These are phyloP conservation scores for Massarina eburnea DNA, from an alignment of 2,329 filamentous ascomycete genomes.

Conservation along the genomic window DNA sequence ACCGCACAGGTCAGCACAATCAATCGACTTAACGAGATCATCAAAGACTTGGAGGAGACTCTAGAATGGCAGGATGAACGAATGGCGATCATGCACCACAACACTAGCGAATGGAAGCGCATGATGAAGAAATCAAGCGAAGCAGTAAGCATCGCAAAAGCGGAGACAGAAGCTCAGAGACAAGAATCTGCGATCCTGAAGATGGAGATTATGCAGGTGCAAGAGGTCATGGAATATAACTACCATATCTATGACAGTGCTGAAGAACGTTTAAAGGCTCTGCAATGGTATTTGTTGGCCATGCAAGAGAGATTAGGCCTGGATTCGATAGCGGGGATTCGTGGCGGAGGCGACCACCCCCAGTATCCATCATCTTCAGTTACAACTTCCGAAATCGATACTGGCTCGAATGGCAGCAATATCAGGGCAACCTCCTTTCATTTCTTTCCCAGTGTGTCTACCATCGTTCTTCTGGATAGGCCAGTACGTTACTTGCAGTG, in stretches of 20 bases:
- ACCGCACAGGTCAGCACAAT: slow-evolving; percentile 1
- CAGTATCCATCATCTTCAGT: not conserved
- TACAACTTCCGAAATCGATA: not conserved
- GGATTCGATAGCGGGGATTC: not conserved
- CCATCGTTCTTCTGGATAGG: slow-evolving; percentile 8
- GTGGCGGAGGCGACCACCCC: slow-evolving; percentile 3
- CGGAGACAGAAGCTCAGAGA: not conserved
- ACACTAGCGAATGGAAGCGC: slow-evolving; percentile 1
- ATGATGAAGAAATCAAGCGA: slow-evolving; percentile 1
- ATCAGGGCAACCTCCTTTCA: slow-evolving; percentile 7
- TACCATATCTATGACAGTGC: not conserved
- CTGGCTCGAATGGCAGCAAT: not conserved
- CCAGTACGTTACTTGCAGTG: slow-evolving; percentile 15
- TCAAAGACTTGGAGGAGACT: slow-evolving; percentile 5
- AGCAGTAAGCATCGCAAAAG: not conserved
- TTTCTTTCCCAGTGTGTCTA: slow-evolving; percentile 15
- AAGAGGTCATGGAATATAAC: not conserved
- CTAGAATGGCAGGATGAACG: slow-evolving; percentile 6
- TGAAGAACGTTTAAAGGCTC: not conserved
- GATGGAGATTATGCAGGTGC: not conserved
- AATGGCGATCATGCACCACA: not conserved
- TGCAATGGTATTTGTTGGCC: not conserved
- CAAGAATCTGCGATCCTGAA: not conserved
- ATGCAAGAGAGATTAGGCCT: not conserved
- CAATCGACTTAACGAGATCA: not conserved